Base-by-base conservation (phyloP, 2,329 filamentous ascomycete genomes). In the Eutypella sp. region DNA sequence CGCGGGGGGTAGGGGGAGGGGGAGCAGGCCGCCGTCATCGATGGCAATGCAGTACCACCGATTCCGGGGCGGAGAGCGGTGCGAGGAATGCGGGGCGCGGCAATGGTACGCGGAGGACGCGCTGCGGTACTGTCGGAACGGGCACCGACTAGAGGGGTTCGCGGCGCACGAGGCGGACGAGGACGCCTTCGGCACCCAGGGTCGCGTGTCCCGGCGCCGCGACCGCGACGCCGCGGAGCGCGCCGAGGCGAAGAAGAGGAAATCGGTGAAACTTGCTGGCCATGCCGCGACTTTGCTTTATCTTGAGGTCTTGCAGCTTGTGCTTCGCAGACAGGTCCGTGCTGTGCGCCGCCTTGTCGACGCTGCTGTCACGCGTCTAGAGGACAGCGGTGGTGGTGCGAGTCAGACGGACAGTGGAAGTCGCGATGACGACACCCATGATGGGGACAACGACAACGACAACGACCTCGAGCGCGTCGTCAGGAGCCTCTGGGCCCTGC, bases 401-500 rank as follows among this genome's bases (percentile, higher is more conserved):
- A n/a, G 13, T 33, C 11, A 33, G 11, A 15, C n/a, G n/a, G n/a
- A n/a, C n/a, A n/a, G n/a, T n/a, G n/a, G n/a, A n/a, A n/a, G n/a
- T n/a, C n/a, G 29, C 29, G 29, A 4, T 33, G 29, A 11, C 11
- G 29, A 33, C 11, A 15, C 29, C 6, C 11, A 15, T 11, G 29
- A 6, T 11, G 70, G 78, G 19, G 70, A 75, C 5, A 82, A 83
- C 61, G 77, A 78, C 0, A 75, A 93, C 40, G 83, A 85, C 1
- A 65, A 72, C 4, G 85, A 95, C 56, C 73, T 96, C 11, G 89
- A 95, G 72, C 83, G 72, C 7, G 74, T 95, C 9, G 82, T 95
- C 5, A 81, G 83, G 47, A 90, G 96, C 61, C 76, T 99, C 13
- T 99, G 93, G 92, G 76, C 84, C 43, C 69, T 96, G 42, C 80